Percentiles rank a stretch among this genome's conserved stretches.
Evolutionary conservation across 202 grass and related monocot species (phyloP).

Genomic region (Schoenoplectus tabernaemontani): DNA sequence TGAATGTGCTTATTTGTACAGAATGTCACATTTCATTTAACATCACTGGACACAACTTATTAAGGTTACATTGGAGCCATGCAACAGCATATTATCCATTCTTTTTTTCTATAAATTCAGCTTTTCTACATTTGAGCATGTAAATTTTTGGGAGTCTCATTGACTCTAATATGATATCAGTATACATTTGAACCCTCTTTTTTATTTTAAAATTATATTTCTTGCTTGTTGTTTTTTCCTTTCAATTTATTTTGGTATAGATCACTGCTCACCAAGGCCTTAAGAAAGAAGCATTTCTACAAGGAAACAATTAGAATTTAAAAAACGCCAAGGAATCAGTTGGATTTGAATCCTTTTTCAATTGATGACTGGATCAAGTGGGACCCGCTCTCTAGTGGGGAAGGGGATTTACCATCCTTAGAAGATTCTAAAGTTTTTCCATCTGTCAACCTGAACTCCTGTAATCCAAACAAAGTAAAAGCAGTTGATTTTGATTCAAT

Average conservation of each 20-base stretch:
- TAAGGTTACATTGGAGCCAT: background rate
- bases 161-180: background rate
- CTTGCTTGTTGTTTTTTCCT: background rate
- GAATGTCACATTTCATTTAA: background rate
- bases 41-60: background rate
- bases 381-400: constrained; percentile 35
- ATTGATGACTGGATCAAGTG: constrained; percentile 53
- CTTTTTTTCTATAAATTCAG: background rate
- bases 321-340: constrained; percentile 46
- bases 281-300: constrained; percentile 77
- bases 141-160: background rate
- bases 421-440: constrained; percentile 29
- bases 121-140: background rate
- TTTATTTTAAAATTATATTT: background rate
- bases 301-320: constrained; percentile 65
- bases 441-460: background rate
- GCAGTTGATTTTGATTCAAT: constrained; percentile 27
- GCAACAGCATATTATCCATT: background rate
- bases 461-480: constrained; percentile 28
- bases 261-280: constrained; percentile 42
- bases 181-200: constrained; percentile 9
- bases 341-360: constrained; percentile 24
- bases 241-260: constrained; percentile 15
- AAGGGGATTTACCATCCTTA: constrained; percentile 43
- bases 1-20: background rate